phyloP scores from a whole-genome alignment of 2,329 filamentous ascomycete species.

The Thelonectria rubi region DNA sequence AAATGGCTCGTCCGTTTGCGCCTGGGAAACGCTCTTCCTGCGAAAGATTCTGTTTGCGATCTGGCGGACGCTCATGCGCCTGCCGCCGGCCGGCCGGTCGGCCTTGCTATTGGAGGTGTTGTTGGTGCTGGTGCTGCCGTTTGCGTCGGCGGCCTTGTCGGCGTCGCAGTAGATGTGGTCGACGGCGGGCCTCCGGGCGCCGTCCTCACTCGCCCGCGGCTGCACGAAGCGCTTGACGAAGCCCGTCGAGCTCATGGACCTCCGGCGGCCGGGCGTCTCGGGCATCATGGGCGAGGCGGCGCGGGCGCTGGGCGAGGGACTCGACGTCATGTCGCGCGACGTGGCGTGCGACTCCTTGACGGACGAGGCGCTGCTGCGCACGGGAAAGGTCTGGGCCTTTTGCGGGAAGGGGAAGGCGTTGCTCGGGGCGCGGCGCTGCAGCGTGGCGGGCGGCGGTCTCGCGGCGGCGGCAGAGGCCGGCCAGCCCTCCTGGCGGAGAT shows the following conservation, averaged over 20 bases:
- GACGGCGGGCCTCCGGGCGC: conserved; percentile 29
- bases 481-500: conserved; percentile 49
- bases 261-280: conserved; percentile 35
- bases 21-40: conserved; percentile 41
- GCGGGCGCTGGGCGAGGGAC: conserved; percentile 30
- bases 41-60: conserved; percentile 44
- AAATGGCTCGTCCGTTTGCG: conserved; percentile 39
- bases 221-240: conserved; percentile 39
- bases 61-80: conserved; percentile 41
- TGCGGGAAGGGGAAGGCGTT: conserved; percentile 30
- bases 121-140: too few relatives aligned
- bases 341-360: conserved; percentile 24
- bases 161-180: conserved; percentile 33
- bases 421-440: conserved; percentile 39
- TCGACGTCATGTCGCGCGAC: conserved; percentile 29
- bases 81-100: conserved; percentile 35
- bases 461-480: conserved; percentile 45
- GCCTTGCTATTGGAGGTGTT: conserved; percentile 18
- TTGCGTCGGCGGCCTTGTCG: conserved; percentile 32
- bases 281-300: conserved; percentile 25
- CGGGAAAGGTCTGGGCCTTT: conserved; percentile 35
- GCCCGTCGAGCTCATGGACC: conserved; percentile 40
- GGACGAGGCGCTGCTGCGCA: conserved; percentile 31
- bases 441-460: conserved; percentile 40
- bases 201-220: conserved; percentile 40